Evolutionary conservation across 192 early-diverging fungal species (phyloP), one percentile per base, ranked within the genome.

Genomic region (Jimgerdemannia flammicorona): DNA sequence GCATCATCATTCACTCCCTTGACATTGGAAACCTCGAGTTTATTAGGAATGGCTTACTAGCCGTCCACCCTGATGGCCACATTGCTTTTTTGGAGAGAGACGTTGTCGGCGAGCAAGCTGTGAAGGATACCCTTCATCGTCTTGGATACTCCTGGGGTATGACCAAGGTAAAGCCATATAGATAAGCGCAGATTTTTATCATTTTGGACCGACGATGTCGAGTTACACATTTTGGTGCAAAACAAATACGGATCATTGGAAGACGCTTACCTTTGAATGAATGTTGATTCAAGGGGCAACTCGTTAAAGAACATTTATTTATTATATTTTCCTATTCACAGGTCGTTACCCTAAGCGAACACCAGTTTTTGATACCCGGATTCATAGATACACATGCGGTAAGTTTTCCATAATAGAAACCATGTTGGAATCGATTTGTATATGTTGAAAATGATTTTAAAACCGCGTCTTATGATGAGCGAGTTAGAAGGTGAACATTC

Each of bases 301-400:
- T 29, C 29, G 66, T 42, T 43, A 40, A 20, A 69, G 18, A 78
- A 40, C 20, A 19, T 44, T 17, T n/a, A 11, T 49, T 66, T 29
- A 43, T 66, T 10, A 59, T 14, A 68, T 14, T 14, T 19, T 9
- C 2, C 44, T 75, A 69, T 70, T 69, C 69, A 69, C 70, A 87
- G 77, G 18, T 84, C n/a, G 75, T 79, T 59, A 72, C 72, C 66
- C 82, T 93, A 44, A 78, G 73, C 4, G 70, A 73, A 1, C 79
- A 83, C 40, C 92, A 96, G 79, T 94, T 97, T 78, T 81, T 97
- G 72, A 85, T 96, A 73, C 97, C 96, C 43, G 97, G 97, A 18
- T 89, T 97, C 44, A 84, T 99, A 44, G 97, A 99, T 72, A 97
- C 95, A 17, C 97, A 99, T 81, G 92, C 92, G 68, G 87, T 89